Conservation (phyloP, 78 protist genomes). For the Tieghemostelium lacteum region DNA sequence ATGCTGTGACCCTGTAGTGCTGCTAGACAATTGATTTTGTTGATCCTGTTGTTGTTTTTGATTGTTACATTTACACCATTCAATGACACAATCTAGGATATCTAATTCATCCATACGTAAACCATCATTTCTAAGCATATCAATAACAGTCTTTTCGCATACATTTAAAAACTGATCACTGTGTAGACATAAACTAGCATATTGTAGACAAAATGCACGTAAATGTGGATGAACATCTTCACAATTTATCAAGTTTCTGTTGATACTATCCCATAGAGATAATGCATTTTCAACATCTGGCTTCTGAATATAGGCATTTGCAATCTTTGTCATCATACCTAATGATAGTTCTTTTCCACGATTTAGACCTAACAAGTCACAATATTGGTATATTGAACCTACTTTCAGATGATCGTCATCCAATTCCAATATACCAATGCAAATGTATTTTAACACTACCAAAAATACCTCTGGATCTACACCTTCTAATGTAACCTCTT, state of each 20-base stretch:
- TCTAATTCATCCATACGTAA: conserved; percentile 69
- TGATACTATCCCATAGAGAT: conserved; percentile 47
- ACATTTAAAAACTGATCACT: conserved; percentile 24
- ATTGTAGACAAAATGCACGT: conserved; percentile 46
- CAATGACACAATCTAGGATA: conserved; percentile 55
- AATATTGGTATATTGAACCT: conserved; percentile 64
- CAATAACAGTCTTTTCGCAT: conserved; percentile 25
- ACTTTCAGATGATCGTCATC: conserved; percentile 56
- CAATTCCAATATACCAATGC: conserved; percentile 59
- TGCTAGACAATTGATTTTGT: too few relatives aligned
- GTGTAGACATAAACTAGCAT: conserved; percentile 32
- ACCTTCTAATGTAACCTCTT: conserved; percentile 72
- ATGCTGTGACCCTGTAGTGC: too few relatives aligned
- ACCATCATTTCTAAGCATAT: conserved; percentile 77
- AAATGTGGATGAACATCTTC: conserved; percentile 55
- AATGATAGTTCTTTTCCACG: conserved; percentile 66
- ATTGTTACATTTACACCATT: conserved; percentile 49
- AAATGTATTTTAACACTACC: conserved; percentile 45
- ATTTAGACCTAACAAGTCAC: conserved; percentile 47
- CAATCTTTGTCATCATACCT: conserved; percentile 40
- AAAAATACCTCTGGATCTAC: conserved; percentile 75
- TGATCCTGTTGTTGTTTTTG: background rate
- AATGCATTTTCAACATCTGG: conserved; percentile 67
- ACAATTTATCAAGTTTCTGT: conserved; percentile 10
- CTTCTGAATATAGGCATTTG: conserved; percentile 20